These are phyloP conservation scores for Tetrahymena elliotti DNA, from an alignment of 73 alveolate species.

Conservation along the genomic window DNA sequence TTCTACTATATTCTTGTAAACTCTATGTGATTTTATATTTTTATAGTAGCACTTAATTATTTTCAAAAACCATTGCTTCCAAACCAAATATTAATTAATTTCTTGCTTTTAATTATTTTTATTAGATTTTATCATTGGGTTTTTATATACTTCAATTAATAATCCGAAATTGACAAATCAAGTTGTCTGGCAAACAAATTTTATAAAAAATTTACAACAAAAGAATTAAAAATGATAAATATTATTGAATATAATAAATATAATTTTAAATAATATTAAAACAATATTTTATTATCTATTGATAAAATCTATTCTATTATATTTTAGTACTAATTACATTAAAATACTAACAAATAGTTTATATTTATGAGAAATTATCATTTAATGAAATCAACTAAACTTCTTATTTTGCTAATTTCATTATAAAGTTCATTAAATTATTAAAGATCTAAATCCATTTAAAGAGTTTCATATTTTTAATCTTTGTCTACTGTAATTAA, in stretches of 20 bases:
- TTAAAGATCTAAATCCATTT: not conserved
- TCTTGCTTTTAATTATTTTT: too few relatives aligned
- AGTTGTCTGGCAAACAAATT: too few relatives aligned
- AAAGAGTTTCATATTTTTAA: not conserved
- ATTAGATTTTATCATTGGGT: not conserved
- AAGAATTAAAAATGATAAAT: too few relatives aligned
- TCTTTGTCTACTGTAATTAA: not conserved
- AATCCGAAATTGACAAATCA: too few relatives aligned
- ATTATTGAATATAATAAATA: too few relatives aligned
- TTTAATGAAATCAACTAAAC: not conserved
- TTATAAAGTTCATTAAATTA: not conserved
- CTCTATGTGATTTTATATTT: not conserved
- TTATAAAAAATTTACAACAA: too few relatives aligned
- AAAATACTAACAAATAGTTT: not conserved
- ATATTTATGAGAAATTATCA: not conserved
- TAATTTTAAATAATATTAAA: too few relatives aligned
- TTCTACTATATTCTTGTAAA: not conserved
- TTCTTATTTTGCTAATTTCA: not conserved
- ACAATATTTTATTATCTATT: too few relatives aligned
- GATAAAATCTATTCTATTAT: too few relatives aligned
- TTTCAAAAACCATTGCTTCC: not conserved
- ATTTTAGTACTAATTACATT: not conserved
- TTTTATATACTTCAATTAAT: too few relatives aligned
- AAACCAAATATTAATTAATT: too few relatives aligned
- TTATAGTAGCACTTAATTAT: not conserved